phyloP scores from a whole-genome alignment of 768 basidiomycete species.

The Paxillus involutus region DNA sequence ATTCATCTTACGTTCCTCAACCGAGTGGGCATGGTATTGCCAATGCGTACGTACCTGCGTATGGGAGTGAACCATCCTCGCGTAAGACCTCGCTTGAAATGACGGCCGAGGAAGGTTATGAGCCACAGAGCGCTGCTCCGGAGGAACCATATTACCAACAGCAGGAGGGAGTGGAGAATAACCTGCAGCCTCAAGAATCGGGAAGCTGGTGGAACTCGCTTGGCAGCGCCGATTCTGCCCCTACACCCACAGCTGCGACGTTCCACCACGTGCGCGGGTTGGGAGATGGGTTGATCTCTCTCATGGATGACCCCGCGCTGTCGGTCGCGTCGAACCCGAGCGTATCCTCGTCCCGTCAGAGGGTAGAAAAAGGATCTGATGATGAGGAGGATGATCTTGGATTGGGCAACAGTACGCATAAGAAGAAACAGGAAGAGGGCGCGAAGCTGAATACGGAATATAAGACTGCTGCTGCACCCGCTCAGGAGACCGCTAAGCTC shows the following conservation, averaged over 20 bases:
- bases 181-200: conserved; percentile 37
- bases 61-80: conserved; percentile 31
- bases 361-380: conserved; percentile 18
- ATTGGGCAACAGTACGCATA: conserved; percentile 70
- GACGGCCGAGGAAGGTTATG: conserved; percentile 24
- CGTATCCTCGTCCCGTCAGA: conserved; percentile 6
- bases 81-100: conserved; percentile 32
- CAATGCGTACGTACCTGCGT: conserved; percentile 38
- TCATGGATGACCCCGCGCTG: conserved; percentile 67
- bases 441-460: conserved; percentile 28
- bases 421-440: conserved; percentile 30
- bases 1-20: conserved; percentile 30
- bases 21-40: conserved; percentile 25
- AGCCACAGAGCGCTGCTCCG: conserved; percentile 4
- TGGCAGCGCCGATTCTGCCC: conserved; percentile 35
- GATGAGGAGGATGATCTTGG: conserved; percentile 89
- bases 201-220: conserved; percentile 65
- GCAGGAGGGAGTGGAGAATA: conserved; percentile 27
- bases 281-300: conserved; percentile 72
- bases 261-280: conserved; percentile 53
- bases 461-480: conserved; percentile 18
- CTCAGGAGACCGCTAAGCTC: conserved; percentile 14
- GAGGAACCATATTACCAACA: conserved; percentile 6
- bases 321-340: conserved; percentile 33
- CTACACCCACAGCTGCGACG: conserved; percentile 69